Conservation (phyloP, 2,329 filamentous ascomycete species). For the Ophiostoma perfectum region DNA sequence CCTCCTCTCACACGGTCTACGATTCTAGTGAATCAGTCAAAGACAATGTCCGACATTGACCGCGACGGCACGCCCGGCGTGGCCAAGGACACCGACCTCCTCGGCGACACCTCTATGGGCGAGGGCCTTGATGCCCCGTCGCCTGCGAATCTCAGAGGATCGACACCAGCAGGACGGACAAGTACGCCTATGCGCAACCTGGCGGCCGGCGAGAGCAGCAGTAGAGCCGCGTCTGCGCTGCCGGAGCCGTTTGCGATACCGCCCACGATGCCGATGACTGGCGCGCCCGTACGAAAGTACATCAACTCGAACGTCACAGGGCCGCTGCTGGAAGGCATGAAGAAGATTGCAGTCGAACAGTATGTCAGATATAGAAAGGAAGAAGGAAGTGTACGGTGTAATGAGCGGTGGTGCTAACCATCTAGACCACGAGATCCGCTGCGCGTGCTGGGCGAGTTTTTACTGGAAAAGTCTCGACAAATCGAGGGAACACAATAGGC, state of each 20-base stretch:
- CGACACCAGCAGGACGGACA: slow-evolving; percentile 34
- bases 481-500: slow-evolving; percentile 42
- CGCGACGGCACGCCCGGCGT: not conserved
- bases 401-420: not conserved
- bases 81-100: not conserved
- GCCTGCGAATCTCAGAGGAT: not conserved
- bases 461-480: slow-evolving; percentile 63
- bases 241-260: slow-evolving; percentile 53
- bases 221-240: slow-evolving; percentile 53
- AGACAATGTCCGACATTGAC: slow-evolving; percentile 6
- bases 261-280: slow-evolving; percentile 56
- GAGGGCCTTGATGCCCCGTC: slow-evolving; percentile 15
- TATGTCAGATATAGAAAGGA: slow-evolving; percentile 39
- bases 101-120: slow-evolving; percentile 1
- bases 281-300: slow-evolving; percentile 64
- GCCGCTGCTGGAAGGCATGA: slow-evolving; percentile 68
- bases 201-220: slow-evolving; percentile 33
- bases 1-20: no score
- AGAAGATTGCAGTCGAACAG: slow-evolving; percentile 64
- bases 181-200: slow-evolving; percentile 43
- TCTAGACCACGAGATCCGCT: slow-evolving; percentile 62
- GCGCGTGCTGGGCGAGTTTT: slow-evolving; percentile 62
- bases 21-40: no score
- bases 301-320: slow-evolving; percentile 66
- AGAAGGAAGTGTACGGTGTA: not conserved